phyloP scores from a whole-genome alignment of 148 eudicot genomes.

The Silene conica region DNA sequence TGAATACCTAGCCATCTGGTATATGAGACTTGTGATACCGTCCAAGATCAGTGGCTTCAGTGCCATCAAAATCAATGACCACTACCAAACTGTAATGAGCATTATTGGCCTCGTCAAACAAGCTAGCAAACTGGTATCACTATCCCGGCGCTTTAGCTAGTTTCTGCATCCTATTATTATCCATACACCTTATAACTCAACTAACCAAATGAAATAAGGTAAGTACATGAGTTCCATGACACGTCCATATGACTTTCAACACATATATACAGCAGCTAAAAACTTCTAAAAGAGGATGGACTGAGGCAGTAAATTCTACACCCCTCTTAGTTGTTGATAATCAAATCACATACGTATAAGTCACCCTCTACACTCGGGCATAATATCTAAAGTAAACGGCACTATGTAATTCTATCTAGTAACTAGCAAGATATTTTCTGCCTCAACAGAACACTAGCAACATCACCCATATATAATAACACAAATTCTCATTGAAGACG shows the following conservation, averaged over 20 bases:
- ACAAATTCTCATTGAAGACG: too few species aligned
- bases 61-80: conserved; percentile 79
- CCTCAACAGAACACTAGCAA: neutral
- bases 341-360: neutral
- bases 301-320: neutral
- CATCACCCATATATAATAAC: too few species aligned
- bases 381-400: neutral
- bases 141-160: conserved; percentile 83
- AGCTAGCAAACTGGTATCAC: conserved; percentile 96
- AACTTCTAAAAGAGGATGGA: neutral
- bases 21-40: conserved; percentile 89
- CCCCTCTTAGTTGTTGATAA: neutral
- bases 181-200: conserved; percentile 6
- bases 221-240: too few species aligned
- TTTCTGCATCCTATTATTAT: conserved; percentile 75
- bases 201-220: neutral
- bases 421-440: neutral
- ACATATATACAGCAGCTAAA: neutral
- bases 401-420: too few species aligned
- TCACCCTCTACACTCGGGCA: neutral
- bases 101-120: conserved; percentile 96
- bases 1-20: conserved; percentile 87
- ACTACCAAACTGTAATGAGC: conserved; percentile 89
- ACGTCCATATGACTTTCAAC: too few species aligned
- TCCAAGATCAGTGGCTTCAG: conserved; percentile 93